Evolutionary conservation across 176 grass and related monocot genomes (phyloP).

Genomic region (Carex pumila): DNA sequence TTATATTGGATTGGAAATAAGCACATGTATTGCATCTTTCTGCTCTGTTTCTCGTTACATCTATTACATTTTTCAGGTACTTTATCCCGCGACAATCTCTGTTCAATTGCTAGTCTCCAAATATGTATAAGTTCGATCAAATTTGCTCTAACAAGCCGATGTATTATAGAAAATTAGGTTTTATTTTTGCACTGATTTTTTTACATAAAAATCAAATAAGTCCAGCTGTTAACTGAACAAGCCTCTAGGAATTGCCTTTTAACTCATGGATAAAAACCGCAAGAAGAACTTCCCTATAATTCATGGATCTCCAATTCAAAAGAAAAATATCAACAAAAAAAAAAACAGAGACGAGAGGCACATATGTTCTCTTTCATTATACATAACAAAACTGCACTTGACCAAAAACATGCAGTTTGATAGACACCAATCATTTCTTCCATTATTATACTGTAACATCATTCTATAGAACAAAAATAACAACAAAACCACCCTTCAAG

Average conservation of each 20-base stretch:
- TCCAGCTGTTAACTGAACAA: neutral
- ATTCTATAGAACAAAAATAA: conserved; percentile 1
- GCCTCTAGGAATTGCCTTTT: neutral
- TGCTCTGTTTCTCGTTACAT: neutral
- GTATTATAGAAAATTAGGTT: neutral
- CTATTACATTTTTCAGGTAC: neutral
- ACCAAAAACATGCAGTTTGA: neutral
- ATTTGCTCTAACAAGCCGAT: neutral
- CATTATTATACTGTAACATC: conserved; percentile 3
- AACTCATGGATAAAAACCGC: neutral
- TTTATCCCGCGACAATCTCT: neutral
- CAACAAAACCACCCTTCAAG: neutral
- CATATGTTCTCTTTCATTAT: neutral
- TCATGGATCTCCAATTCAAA: neutral
- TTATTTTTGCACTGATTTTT: neutral
- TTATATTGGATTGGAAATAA: neutral
- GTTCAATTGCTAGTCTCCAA: too few relatives aligned
- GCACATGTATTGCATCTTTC: neutral
- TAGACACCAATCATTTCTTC: neutral
- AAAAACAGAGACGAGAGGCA: neutral
- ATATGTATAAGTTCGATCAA: too few relatives aligned
- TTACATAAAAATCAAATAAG: neutral
- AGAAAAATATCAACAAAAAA: neutral
- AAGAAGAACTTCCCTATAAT: neutral
- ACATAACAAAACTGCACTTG: conserved; percentile 9